Evolutionary conservation across 371 early-diverging fungal species (phyloP), one percentile per base, ranked within the genome.

Genomic region (Rhizopus delemar): DNA sequence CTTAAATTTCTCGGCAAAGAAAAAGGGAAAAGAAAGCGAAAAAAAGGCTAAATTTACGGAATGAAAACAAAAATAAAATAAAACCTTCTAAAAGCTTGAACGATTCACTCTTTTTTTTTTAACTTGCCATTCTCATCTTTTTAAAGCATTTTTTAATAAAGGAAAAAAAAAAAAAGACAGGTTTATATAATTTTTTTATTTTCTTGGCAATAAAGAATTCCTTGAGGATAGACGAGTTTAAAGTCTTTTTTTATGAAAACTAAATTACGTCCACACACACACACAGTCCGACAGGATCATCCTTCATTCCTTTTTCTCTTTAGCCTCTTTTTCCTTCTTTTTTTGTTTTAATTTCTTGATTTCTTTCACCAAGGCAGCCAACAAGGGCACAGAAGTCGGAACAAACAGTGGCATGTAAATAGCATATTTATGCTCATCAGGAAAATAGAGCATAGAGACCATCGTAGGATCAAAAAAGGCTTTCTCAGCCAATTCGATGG

Each of bases 381-480:
- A 22, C 6, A 92, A 63, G 0, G 91, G 90, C 3, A 96, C 90
- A 2, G 90, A 82, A 15, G 93, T 86, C 3, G 98, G 98, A 4
- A 96, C 86, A 73, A 97, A 96, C 56, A 95, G 75, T n/a, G 98
- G 98, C 91, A 94, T 88, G 70, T 96, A 98, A 36, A 98, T 92
- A 11, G 97, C 98, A 54, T 89, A 91, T 68, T 93, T 94, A 77
- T 98, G 98, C 68, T 98, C 97, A 60, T 92, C 90, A 1, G 98
- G 98, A 74, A 98, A 98, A 67, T 98, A 98, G 4, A 96, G 82
- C 88, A 95, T 82, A 3, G 95, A 86, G 2, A 96, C 94, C 97
- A 98, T 96, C 8, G 93, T 93, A 0, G 94, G 95, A 60, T 98
- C 93, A 82, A 96, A 97, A 66, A 98, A 98, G 4, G 97, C 97